These are phyloP conservation scores for Caloboletus inedulis DNA, from an alignment of 1,284 basidiomycete genomes.

Conservation along the genomic window DNA sequence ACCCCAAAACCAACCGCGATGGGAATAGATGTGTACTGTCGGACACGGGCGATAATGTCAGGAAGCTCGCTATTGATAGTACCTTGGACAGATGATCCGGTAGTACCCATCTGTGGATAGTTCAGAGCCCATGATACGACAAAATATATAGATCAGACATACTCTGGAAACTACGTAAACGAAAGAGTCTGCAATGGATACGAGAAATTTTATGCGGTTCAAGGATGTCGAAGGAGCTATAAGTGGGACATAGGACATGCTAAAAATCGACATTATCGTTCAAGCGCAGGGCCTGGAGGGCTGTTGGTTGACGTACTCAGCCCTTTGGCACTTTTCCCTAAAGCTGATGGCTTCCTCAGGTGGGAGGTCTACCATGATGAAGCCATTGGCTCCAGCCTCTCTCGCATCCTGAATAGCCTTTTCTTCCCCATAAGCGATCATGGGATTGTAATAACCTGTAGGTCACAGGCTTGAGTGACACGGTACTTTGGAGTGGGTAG, in stretches of 20 bases:
- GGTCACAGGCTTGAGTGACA: not conserved
- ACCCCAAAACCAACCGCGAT: slow-evolving; percentile 97
- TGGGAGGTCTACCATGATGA: slow-evolving; percentile 96
- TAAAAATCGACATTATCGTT: slow-evolving; percentile 3
- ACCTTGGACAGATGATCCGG: slow-evolving; percentile 80
- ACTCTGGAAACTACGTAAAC: slow-evolving; percentile 80
- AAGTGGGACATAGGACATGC: slow-evolving; percentile 94
- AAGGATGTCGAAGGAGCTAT: slow-evolving; percentile 93
- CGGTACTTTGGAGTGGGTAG: not conserved
- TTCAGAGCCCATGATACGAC: slow-evolving; percentile 2
- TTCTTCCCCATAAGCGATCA: slow-evolving; percentile 94
- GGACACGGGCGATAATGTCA: slow-evolving; percentile 47
- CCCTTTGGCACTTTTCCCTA: slow-evolving; percentile 79
- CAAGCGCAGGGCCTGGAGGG: not conserved
- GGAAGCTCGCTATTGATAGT: slow-evolving; percentile 77
- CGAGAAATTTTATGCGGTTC: slow-evolving; percentile 85
- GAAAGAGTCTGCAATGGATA: slow-evolving; percentile 93
- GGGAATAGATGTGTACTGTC: slow-evolving; percentile 42
- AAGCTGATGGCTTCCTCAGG: slow-evolving; percentile 95
- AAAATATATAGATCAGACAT: not conserved
- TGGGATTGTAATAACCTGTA: slow-evolving; percentile 93
- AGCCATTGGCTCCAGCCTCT: slow-evolving; percentile 93
- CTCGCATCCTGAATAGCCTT: slow-evolving; percentile 87
- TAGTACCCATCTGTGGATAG: slow-evolving; percentile 85
- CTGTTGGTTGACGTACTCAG: slow-evolving; percentile 54